Conservation (phyloP, 257 asterid genomes). For the Echium plantagineum region DNA sequence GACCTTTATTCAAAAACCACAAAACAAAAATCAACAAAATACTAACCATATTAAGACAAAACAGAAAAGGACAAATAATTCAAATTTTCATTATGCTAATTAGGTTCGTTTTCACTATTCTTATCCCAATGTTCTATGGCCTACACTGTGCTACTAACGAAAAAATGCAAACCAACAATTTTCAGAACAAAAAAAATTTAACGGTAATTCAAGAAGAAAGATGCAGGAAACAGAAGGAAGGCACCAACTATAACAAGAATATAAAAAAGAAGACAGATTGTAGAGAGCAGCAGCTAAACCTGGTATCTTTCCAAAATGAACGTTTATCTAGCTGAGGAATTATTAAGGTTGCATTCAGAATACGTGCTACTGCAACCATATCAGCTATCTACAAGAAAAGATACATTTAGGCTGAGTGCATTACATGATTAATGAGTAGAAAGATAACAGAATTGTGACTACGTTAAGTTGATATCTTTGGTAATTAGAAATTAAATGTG, state of each 20-base stretch:
- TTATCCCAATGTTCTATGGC: too few relatives aligned
- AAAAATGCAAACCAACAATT: background rate
- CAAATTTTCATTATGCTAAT: background rate
- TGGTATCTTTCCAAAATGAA: conserved; percentile 93
- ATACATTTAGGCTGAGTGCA: background rate
- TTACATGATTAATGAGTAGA: background rate
- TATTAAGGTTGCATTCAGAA: conserved; percentile 87
- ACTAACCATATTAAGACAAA: background rate
- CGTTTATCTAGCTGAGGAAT: conserved; percentile 88
- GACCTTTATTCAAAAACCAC: background rate
- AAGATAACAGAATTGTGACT: background rate
- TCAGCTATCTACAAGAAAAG: conserved; percentile 69
- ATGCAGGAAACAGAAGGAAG: background rate
- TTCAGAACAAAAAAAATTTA: too few relatives aligned
- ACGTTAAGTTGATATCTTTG: background rate
- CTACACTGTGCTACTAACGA: too few relatives aligned
- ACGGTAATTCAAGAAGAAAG: too few relatives aligned
- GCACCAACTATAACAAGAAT: background rate
- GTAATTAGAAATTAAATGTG: background rate
- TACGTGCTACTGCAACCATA: conserved; percentile 95
- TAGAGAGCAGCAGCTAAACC: conserved; percentile 31
- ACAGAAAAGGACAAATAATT: background rate
- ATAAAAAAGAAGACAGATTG: background rate
- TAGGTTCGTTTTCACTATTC: background rate
- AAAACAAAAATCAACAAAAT: too few relatives aligned